Evolutionary conservation across 2,329 filamentous ascomycete genomes (phyloP), one percentile per base, ranked within the genome.

Genomic region (Passalora sequoiae): DNA sequence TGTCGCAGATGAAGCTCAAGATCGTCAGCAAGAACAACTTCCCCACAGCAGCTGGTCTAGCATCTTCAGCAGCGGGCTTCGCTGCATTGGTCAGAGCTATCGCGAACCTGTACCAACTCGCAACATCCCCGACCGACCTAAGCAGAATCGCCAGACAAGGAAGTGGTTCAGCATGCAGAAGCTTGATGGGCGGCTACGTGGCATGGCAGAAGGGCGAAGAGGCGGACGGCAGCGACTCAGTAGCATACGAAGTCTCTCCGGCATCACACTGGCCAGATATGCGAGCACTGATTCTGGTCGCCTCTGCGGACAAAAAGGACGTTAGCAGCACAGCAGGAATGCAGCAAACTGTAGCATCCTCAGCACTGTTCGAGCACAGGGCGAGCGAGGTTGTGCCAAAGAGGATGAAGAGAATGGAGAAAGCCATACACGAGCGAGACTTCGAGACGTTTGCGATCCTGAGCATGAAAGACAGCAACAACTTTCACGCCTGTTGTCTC

Each of bases 21-120:
- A 83, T 98, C 54, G 89, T 96, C 44, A 92, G 86, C 44, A 86
- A 92, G 72, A 98, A 98, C 77, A 98, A 98, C 77, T 98, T 98
- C 76, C 92, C 92, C 51, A 98, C 92, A 2, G 92, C 92, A 19
- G 92, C 92, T 4, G 92, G 92, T 5, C 81, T 98, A 20, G 78
- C 78, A 29, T 75, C 73, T 54, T 74, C 72, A 16, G 79, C 78
- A n/a, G 78, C 79, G n/a, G 80, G 79, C 17, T 80, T 83, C 55
- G 80, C 79, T 25, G 78, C 80, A 9, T 69, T 82, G 1, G 77
- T 97, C 15, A 80, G 89, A 46, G 89, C 87, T 53, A 87, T 98
- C 57, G 92, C 92, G 25, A 79, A 97, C 66, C 78, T 98, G 29
- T 98, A 97, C 71, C 76, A 86, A 64, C 80, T 98, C 5, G 78